A percentile compares a stretch with the other conserved stretches of the same genome.
Evolutionary conservation across 1,284 basidiomycete species (phyloP).

Genomic region (Pseudozyma flocculosa): DNA sequence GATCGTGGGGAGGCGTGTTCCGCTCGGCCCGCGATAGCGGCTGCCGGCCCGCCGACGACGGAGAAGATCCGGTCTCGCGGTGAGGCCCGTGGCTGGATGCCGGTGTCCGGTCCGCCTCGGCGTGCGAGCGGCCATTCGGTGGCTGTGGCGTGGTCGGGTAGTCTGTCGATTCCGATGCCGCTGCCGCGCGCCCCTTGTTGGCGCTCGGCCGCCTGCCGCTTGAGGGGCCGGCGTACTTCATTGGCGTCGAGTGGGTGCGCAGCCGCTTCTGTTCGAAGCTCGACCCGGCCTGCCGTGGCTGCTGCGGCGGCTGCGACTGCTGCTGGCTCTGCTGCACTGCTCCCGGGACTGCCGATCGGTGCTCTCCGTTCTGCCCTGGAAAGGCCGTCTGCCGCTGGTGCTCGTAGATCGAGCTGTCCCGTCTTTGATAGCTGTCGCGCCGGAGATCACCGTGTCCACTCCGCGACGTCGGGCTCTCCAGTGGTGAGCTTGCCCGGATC

Average conservation of each 20-base stretch:
- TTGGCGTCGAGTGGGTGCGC: slow-evolving; percentile 31
- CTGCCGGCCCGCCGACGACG: not conserved
- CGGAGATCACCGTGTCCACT: not conserved
- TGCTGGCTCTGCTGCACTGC: not conserved
- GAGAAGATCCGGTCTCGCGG: too few relatives aligned
- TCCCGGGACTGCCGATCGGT: too few relatives aligned
- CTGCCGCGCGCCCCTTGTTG: slow-evolving; percentile 1
- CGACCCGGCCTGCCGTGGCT: not conserved
- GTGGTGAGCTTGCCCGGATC: not conserved
- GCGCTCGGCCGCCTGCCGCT: slow-evolving; percentile 10
- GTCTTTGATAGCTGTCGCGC: too few relatives aligned
- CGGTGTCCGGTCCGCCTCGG: too few relatives aligned
- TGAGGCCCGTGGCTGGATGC: too few relatives aligned
- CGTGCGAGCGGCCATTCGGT: not conserved
- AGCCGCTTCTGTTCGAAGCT: slow-evolving; percentile 11
- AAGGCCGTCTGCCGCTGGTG: not conserved
- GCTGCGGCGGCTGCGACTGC: too few relatives aligned
- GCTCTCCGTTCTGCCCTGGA: not conserved
- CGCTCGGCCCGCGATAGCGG: not conserved
- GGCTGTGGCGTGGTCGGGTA: too few relatives aligned
- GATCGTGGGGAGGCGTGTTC: slow-evolving; percentile 8
- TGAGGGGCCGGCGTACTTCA: slow-evolving; percentile 1
- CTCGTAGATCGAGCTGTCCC: not conserved
- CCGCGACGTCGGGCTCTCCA: not conserved
- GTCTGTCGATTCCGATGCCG: too few relatives aligned